Evolutionary conservation across 1,284 basidiomycete species (phyloP), one percentile per base, ranked within the genome.

Genomic region (Lignosus rhinocerotis): DNA sequence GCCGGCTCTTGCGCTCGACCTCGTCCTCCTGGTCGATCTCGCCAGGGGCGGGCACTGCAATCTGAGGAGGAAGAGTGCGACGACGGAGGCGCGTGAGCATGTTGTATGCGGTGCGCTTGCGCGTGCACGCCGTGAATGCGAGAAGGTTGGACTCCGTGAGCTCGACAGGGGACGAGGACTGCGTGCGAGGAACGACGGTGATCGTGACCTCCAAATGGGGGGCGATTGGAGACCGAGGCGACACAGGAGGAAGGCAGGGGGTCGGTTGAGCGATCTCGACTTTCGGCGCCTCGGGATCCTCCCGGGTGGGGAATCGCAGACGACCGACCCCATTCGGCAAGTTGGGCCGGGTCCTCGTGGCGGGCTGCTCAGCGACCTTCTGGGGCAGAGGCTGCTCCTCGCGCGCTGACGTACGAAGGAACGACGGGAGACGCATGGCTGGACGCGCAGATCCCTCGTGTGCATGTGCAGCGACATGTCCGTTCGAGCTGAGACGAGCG

Each of bases 51-150:
- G 64, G 62, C 16, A 65, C 63, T 16, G 59, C 52, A 32, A 66
- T 53, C 55, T 59, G 25, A 62, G 73, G 41, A 6, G 77, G 73
- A 52, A 78, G 60, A 9, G 80, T 83, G 65, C 87, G 81, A 52
- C 83, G 80, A 61, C 78, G 77, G 59, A 90, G 77, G 14, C 82
- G 82, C 34, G 77, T 79, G 55, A 90, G 77, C 88, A 91, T 89
- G 64, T 84, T 78, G 56, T 78, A 76, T 11, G 83, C 82, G 46
- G 76, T 81, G 62, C 79, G 76, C 66, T 79, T 77, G 59, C 86
- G 80, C 54, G 83, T 60, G 17, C 34, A 48, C 2, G 58, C 55
- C 38, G 62, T 77, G 58, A 86, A 73, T 6, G 79, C 75, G 47
- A 73, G 69, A 33, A 84, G 68, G 66, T 86, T 85, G 51, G 74